These are phyloP conservation scores for Hygrocybe coccinea DNA, from an alignment of 768 basidiomycete species.

Conservation along the genomic window DNA sequence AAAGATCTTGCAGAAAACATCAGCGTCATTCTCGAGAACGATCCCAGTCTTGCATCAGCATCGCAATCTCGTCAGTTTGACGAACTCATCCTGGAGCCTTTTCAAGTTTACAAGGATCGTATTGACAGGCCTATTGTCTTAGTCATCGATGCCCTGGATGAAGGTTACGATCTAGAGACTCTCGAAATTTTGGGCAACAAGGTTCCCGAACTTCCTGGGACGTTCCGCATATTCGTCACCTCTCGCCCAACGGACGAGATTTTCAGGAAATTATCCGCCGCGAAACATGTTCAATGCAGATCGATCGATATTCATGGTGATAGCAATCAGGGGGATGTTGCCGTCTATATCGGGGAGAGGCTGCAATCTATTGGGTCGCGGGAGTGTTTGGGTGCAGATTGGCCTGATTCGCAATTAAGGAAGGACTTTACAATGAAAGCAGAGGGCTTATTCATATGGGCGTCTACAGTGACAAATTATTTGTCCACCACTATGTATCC, in stretches of 20 bases:
- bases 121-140: conserved; percentile 8
- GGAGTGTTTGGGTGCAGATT: not conserved
- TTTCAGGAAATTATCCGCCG: not conserved
- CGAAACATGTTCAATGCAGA: not conserved
- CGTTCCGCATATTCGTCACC: conserved; percentile 19
- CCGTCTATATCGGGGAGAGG: conserved; percentile 9
- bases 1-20: conserved; percentile 10
- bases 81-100: conserved; percentile 12
- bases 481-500: not conserved
- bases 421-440: conserved; percentile 4
- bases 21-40: conserved; percentile 7
- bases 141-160: conserved; percentile 23
- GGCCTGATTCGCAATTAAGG: not conserved
- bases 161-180: conserved; percentile 12
- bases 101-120: too few relatives aligned
- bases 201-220: conserved; percentile 13
- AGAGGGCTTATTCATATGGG: conserved; percentile 22
- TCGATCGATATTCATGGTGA: not conserved
- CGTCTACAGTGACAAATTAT: conserved; percentile 15
- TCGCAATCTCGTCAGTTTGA: conserved; percentile 13
- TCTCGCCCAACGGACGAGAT: conserved; percentile 13
- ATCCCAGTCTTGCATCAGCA: conserved; percentile 6
- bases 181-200: conserved; percentile 12
- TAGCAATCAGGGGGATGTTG: conserved; percentile 6
- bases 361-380: conserved; percentile 9